Percentiles rank a stretch among this genome's conserved stretches.
These are phyloP conservation scores for Suhomyces bribrorum DNA, from an alignment of 1,139 yeast species.

Conservation along the genomic window DNA sequence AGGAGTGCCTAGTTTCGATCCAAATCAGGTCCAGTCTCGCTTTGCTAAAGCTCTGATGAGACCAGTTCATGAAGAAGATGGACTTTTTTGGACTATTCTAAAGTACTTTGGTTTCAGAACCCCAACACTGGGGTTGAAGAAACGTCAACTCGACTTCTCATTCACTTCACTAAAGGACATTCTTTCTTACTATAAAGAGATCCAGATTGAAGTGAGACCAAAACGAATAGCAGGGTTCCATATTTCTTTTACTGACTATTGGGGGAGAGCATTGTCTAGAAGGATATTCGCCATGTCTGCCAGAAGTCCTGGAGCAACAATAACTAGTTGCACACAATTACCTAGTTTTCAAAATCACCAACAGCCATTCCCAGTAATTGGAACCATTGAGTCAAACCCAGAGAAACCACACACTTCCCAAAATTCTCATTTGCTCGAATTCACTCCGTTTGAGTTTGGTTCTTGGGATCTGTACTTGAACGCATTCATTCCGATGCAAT, in stretches of 20 bases:
- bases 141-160: slow-evolving; percentile 15
- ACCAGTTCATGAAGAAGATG: slow-evolving; percentile 6
- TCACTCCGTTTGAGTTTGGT: slow-evolving; percentile 70
- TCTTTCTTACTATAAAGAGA: slow-evolving; percentile 47
- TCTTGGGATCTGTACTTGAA: slow-evolving; percentile 58
- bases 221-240: slow-evolving; percentile 56
- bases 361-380: slow-evolving; percentile 48
- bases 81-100: slow-evolving; percentile 13
- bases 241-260: slow-evolving; percentile 63
- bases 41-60: not conserved
- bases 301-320: slow-evolving; percentile 39
- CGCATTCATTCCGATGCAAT: slow-evolving; percentile 54
- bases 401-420: slow-evolving; percentile 20
- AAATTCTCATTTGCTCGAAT: slow-evolving; percentile 46
- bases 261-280: slow-evolving; percentile 63
- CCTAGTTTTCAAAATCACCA: slow-evolving; percentile 30
- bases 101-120: slow-evolving; percentile 17
- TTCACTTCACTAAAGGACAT: slow-evolving; percentile 28
- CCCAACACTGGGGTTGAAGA: slow-evolving; percentile 9
- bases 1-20: slow-evolving; percentile 55
- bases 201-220: slow-evolving; percentile 53
- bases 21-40: slow-evolving; percentile 14
- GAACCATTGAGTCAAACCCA: slow-evolving; percentile 37
- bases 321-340: slow-evolving; percentile 30
- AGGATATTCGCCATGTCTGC: slow-evolving; percentile 42